phyloP scores from a whole-genome alignment of 768 basidiomycete genomes.

The Leccinum ochraceum region DNA sequence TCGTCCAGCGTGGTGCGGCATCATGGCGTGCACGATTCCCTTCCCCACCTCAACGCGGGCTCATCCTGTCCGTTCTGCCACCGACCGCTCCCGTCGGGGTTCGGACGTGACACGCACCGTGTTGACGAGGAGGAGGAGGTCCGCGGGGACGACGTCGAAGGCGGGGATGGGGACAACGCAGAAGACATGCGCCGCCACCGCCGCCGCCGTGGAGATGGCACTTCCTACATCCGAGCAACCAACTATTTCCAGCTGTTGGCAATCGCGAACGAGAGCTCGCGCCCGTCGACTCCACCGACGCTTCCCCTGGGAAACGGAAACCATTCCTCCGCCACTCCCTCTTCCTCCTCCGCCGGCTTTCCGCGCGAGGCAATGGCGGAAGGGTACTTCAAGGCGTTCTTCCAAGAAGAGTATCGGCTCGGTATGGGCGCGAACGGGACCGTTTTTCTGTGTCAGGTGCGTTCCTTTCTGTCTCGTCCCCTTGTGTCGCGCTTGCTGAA shows the following conservation, averaged over 20 bases:
- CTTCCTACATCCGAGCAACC: conserved; percentile 55
- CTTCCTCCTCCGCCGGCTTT: conserved; percentile 37
- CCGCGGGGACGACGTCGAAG: not conserved
- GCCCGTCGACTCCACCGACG: conserved; percentile 50
- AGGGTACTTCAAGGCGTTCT: conserved; percentile 92
- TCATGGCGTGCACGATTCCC: not conserved
- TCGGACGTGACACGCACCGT: conserved; percentile 27
- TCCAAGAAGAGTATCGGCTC: conserved; percentile 82
- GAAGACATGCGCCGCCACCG: conserved; percentile 27
- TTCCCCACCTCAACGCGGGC: conserved; percentile 23
- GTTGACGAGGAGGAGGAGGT: not conserved
- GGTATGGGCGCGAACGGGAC: conserved; percentile 96
- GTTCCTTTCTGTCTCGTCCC: conserved; percentile 10
- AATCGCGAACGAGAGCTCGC: conserved; percentile 63
- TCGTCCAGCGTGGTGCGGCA: conserved; percentile 24
- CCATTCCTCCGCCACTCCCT: conserved; percentile 22
- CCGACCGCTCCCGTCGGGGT: conserved; percentile 52
- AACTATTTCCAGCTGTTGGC: conserved; percentile 84
- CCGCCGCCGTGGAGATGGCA: conserved; percentile 34
- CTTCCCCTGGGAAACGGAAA: conserved; percentile 20
- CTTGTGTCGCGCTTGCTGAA: conserved; percentile 7
- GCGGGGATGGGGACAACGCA: conserved; percentile 4
- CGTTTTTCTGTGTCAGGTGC: conserved; percentile 85
- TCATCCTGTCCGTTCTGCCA: conserved; percentile 75
- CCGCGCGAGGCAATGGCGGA: conserved; percentile 78